Evolutionary conservation across 2,329 filamentous ascomycete species (phyloP).

Genomic region (Raffaelea arxii): DNA sequence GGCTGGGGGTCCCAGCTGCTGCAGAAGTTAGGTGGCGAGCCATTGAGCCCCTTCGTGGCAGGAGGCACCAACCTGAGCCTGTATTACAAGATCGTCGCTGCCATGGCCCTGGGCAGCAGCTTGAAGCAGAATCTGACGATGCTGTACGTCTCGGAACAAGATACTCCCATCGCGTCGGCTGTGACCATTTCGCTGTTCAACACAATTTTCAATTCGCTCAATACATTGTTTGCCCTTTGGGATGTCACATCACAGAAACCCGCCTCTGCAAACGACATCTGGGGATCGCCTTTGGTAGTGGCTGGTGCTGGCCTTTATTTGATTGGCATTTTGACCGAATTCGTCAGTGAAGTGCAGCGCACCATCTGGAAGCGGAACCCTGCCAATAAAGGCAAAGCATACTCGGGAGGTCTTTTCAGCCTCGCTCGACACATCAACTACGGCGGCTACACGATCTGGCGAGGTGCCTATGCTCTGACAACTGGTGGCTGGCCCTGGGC

Average conservation of each 20-base stretch:
- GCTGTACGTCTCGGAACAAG: too few relatives aligned
- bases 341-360: not conserved
- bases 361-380: not conserved
- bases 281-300: not conserved
- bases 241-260: not conserved
- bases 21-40: not conserved
- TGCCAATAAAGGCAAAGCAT: not conserved
- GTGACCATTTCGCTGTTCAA: not conserved
- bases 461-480: not conserved
- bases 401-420: not conserved
- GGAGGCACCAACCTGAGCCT: not conserved
- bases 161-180: not conserved
- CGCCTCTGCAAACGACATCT: not conserved
- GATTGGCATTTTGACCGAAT: not conserved
- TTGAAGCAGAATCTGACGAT: not conserved
- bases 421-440: not conserved
- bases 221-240: not conserved
- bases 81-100: not conserved
- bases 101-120: not conserved
- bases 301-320: not conserved
- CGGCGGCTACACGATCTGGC: not conserved
- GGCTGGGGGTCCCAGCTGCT: not conserved
- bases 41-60: too few relatives aligned
- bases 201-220: not conserved
- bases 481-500: not conserved